phyloP scores from a whole-genome alignment of 139 green algal genomes.

The Chlorella sorokiniana region DNA sequence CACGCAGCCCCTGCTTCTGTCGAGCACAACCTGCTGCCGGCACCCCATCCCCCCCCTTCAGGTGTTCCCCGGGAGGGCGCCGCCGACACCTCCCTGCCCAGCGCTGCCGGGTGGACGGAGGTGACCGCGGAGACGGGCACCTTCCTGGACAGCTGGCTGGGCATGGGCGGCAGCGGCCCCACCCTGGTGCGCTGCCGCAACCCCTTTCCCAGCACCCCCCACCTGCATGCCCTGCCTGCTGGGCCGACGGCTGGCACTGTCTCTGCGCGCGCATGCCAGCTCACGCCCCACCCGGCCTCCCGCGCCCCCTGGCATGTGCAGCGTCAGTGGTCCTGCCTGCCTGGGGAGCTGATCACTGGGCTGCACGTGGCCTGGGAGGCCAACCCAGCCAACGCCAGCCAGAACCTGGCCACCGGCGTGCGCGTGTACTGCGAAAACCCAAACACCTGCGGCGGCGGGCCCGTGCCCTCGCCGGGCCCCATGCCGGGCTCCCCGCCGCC shows the following conservation, averaged over 20 bases:
- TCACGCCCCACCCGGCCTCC: no score
- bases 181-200: no score
- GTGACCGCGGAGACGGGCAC: constrained; percentile 1
- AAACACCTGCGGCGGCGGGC: neutral
- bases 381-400: neutral
- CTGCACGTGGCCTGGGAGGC: constrained; percentile 16
- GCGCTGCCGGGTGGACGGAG: neutral
- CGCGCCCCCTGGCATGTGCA: no score
- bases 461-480: neutral
- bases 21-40: no score
- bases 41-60: no score
- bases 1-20: no score
- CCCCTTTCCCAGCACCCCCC: no score
- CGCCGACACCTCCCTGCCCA: neutral
- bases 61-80: constrained; percentile 1
- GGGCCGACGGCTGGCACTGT: no score
- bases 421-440: constrained; percentile 10
- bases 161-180: neutral
- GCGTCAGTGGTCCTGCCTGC: neutral
- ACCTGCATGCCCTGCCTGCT: no score
- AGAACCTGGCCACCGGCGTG: constrained; percentile 7
- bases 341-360: constrained; percentile 2
- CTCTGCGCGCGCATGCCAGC: no score
- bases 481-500: no score
- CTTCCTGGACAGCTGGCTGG: constrained; percentile 20